Percentiles rank a stretch among this genome's conserved stretches.
These are phyloP conservation scores for Quercus gilva DNA, from an alignment of 306 rosid species.

Conservation along the genomic window DNA sequence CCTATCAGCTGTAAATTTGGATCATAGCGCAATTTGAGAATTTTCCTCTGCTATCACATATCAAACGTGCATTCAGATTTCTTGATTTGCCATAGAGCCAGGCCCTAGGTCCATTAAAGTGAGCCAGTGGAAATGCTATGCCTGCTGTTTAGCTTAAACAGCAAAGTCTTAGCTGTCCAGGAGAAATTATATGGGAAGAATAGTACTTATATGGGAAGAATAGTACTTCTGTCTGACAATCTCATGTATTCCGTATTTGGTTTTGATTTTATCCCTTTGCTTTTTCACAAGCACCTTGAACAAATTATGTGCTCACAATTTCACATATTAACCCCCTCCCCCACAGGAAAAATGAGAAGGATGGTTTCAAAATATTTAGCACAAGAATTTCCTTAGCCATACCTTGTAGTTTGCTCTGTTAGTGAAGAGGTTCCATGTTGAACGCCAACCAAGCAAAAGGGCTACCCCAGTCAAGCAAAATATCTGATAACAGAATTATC, in stretches of 20 bases:
- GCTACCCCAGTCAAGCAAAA: slow-evolving; percentile 81
- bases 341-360: background rate
- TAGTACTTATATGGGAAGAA: background rate
- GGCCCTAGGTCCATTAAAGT: background rate
- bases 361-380: background rate
- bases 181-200: background rate
- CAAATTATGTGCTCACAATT: background rate
- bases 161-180: background rate
- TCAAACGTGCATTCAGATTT: background rate
- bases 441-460: slow-evolving; percentile 83
- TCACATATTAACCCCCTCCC: background rate
- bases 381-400: slow-evolving; percentile 6
- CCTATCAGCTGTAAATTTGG: background rate
- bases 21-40: background rate
- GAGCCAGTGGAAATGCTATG: background rate
- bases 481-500: slow-evolving; percentile 45
- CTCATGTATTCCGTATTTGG: no score
- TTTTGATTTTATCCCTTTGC: no score
- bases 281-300: background rate
- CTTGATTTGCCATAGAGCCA: background rate
- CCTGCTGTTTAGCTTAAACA: background rate
- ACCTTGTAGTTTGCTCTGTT: slow-evolving; percentile 75
- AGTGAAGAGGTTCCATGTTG: slow-evolving; percentile 67
- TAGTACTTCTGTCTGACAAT: background rate
- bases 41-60: background rate